Base-by-base conservation (phyloP, 805 yeast species). In the Saccharomycopsis fodiens region DNA sequence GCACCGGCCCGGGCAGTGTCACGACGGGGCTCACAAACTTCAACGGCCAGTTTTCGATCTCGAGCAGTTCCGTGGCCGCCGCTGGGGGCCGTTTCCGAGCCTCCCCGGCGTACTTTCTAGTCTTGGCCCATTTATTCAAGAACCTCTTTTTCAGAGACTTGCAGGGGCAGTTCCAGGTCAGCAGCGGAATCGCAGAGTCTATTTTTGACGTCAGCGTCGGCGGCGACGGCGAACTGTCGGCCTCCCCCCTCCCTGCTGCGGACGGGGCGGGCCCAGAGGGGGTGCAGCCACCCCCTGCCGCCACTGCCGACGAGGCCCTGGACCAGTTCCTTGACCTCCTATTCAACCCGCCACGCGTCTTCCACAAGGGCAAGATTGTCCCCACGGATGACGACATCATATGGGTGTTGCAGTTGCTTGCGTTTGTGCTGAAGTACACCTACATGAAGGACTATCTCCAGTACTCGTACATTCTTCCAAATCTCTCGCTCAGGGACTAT, bases 301-400 rank as follows among this genome's bases (percentile, higher is more conserved):
- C 20, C 22, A 36, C 20, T 15, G 23, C 31, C n/a, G 30, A n/a
- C 13, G 41, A 44, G 23, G 27, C 16, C 4, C 16, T 40, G 15
- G 44, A 23, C 15, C 38, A 40, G 15, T 27, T 17, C 16, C 25
- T 44, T 40, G 47, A 44, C 19, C 20, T 19, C 4, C 19, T 23
- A 21, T 40, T 44, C 34, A 44, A 23, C 17, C 60, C 66, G 1
- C 85, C 85, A 19, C 67, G 86, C 43, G 63, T 63, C 20, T 79
- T 79, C 55, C 62, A 68, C 39, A 64, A 82, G 35, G 95, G 95
- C 1, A 78, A 80, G 19, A 72, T 89, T n/a, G 74, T 88, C 4
- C 97, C 97, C 1, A 75, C 86, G 46, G 95, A 85, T 52, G 97
- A 91, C 59, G 98, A 91, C 59, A 85, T 91, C 15, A 80, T 87